Percentiles rank a stretch among this genome's conserved stretches.
phyloP scores from a whole-genome alignment of 306 rosid genomes.

The Mucuna pruriens region DNA sequence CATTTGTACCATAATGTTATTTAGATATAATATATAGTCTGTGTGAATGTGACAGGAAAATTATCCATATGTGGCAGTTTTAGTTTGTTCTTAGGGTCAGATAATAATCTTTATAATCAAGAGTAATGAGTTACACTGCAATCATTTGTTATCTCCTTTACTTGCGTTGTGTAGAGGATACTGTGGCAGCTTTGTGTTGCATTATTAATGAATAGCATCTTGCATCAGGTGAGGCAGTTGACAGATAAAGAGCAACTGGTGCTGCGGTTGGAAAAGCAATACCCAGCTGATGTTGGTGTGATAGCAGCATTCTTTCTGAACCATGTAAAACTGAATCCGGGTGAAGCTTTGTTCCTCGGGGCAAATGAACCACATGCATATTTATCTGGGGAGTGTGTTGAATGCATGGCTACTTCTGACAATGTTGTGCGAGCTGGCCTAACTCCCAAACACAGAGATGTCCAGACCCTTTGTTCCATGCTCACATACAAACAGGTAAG shows the following conservation, averaged over 20 bases:
- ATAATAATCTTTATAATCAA: not conserved
- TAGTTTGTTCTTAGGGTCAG: not conserved
- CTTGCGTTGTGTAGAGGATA: conserved; percentile 10
- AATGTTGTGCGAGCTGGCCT: conserved; percentile 97
- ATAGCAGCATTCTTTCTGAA: conserved; percentile 92
- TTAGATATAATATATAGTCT: not conserved
- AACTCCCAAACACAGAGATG: conserved; percentile 88
- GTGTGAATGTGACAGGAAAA: not conserved
- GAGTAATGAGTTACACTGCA: not conserved
- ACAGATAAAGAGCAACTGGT: conserved; percentile 80
- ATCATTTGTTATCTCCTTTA: not conserved
- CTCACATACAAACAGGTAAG: conserved; percentile 89
- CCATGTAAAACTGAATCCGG: conserved; percentile 81
- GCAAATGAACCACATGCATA: conserved; percentile 96
- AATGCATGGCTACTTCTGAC: conserved; percentile 99
- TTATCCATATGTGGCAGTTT: not conserved
- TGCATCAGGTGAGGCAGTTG: conserved; percentile 73
- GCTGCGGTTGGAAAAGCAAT: conserved; percentile 79
- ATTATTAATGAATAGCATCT: not conserved
- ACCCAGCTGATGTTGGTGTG: conserved; percentile 85
- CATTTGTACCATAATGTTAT: not conserved
- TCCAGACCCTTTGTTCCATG: conserved; percentile 91
- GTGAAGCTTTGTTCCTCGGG: conserved; percentile 87
- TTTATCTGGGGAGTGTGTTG: conserved; percentile 77
- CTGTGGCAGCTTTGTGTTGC: not conserved